These are phyloP conservation scores for Escallonia rubra DNA, from an alignment of 129 eudicot species.

Conservation along the genomic window DNA sequence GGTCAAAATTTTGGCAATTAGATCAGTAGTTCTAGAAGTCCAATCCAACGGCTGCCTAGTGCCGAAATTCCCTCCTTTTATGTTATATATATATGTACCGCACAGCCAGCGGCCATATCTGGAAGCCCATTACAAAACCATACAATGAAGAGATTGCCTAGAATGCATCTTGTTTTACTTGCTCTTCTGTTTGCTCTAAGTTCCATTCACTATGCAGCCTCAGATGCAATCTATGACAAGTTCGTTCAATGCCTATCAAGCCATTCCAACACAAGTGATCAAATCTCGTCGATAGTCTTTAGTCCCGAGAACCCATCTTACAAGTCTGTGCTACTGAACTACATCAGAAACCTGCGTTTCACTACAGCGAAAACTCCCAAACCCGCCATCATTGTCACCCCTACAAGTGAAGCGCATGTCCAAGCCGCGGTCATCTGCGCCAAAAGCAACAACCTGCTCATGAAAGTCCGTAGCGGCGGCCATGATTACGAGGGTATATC, in stretches of 20 bases:
- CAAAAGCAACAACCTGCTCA: constrained; percentile 12
- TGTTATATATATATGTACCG: too few relatives aligned
- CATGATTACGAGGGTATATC: constrained; percentile 42
- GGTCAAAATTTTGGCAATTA: too few relatives aligned
- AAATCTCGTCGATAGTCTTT: constrained; percentile 31
- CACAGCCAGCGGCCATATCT: too few relatives aligned
- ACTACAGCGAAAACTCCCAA: constrained; percentile 39
- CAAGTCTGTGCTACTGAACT: constrained; percentile 25
- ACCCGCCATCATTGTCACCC: constrained; percentile 42
- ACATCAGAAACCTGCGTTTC: constrained; percentile 44
- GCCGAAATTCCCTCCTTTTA: too few relatives aligned
- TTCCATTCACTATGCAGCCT: background rate
- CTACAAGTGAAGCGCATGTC: constrained; percentile 31
- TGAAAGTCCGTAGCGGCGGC: constrained; percentile 41
- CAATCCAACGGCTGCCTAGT: too few relatives aligned
- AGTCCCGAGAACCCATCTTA: constrained; percentile 27
- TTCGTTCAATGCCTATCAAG: constrained; percentile 5
- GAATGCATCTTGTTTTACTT: too few relatives aligned
- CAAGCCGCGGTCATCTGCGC: constrained; percentile 44
- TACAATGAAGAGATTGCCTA: too few relatives aligned
- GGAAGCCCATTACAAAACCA: too few relatives aligned
- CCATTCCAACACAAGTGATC: constrained; percentile 18
- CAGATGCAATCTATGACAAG: background rate
- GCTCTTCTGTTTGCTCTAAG: background rate
- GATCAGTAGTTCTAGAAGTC: too few relatives aligned